Conservation (phyloP, 2,329 filamentous ascomycete species). For the Cytospora paraplurivora region DNA sequence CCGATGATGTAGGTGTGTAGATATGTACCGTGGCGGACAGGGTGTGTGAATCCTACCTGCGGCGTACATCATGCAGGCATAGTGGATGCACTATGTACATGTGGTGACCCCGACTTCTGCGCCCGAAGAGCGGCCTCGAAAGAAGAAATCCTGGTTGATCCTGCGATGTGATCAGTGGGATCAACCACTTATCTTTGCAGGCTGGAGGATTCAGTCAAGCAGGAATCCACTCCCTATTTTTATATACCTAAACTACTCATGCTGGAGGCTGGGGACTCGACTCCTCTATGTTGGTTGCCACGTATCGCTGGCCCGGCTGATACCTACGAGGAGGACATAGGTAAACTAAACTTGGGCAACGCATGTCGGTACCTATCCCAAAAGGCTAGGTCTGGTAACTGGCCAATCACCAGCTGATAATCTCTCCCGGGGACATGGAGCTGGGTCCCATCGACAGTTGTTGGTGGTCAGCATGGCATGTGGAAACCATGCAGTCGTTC, state of each 20-base stretch:
- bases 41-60: background rate
- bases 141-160: background rate
- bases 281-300: background rate
- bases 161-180: background rate
- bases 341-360: background rate
- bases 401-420: conserved; percentile 2
- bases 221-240: too few species aligned
- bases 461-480: conserved; percentile 19
- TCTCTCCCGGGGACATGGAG: conserved; percentile 16
- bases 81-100: background rate
- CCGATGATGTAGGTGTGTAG: background rate
- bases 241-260: too few species aligned
- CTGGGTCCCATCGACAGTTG: background rate
- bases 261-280: background rate
- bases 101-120: background rate
- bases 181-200: background rate
- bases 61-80: background rate
- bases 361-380: background rate
- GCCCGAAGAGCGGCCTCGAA: background rate
- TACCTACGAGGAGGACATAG: background rate
- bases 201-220: background rate
- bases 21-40: background rate
- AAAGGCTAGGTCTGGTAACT: background rate
- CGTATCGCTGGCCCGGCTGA: background rate
- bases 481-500: background rate